Conservation (phyloP, 495 filamentous ascomycete species). For the Talaromyces borbonicus region DNA sequence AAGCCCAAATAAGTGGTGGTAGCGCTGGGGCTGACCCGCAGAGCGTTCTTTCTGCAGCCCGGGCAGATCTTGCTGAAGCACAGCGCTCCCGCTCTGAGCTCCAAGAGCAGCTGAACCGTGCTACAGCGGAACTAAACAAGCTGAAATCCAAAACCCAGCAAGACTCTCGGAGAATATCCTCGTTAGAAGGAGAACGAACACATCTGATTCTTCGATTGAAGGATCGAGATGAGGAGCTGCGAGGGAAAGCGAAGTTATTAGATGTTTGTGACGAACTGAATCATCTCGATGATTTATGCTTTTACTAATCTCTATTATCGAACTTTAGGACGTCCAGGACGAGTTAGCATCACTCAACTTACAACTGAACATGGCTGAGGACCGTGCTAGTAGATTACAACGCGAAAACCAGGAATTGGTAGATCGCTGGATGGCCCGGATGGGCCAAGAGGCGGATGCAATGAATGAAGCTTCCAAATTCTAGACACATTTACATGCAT, state of each 20-base stretch:
- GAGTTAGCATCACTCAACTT: slow-evolving; percentile 78
- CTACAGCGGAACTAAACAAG: slow-evolving; percentile 51
- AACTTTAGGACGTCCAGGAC: slow-evolving; percentile 67
- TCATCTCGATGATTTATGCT: slow-evolving; percentile 33
- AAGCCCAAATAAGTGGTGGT: background rate
- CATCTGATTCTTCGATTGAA: slow-evolving; percentile 51
- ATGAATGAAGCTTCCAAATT: slow-evolving; percentile 62
- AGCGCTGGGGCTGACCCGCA: slow-evolving; percentile 12
- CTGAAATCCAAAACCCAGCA: slow-evolving; percentile 45
- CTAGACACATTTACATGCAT: slow-evolving; percentile 6
- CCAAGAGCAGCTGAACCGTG: slow-evolving; percentile 47
- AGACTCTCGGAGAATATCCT: slow-evolving; percentile 47
- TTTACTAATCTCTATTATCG: slow-evolving; percentile 1
- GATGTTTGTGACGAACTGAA: slow-evolving; percentile 39
- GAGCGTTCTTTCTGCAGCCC: slow-evolving; percentile 38
- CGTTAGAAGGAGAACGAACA: slow-evolving; percentile 53
- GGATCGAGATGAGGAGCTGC: slow-evolving; percentile 78
- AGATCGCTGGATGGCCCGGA: slow-evolving; percentile 81
- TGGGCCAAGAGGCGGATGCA: slow-evolving; percentile 74
- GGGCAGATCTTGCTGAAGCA: slow-evolving; percentile 61
- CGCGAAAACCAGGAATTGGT: slow-evolving; percentile 84
- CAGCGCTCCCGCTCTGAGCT: slow-evolving; percentile 58
- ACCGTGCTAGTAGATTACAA: slow-evolving; percentile 54
- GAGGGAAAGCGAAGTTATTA: slow-evolving; percentile 69
- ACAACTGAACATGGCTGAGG: slow-evolving; percentile 77